These are phyloP conservation scores for Trichosanthes cucumerina DNA, from an alignment of 306 rosid species.

Conservation along the genomic window DNA sequence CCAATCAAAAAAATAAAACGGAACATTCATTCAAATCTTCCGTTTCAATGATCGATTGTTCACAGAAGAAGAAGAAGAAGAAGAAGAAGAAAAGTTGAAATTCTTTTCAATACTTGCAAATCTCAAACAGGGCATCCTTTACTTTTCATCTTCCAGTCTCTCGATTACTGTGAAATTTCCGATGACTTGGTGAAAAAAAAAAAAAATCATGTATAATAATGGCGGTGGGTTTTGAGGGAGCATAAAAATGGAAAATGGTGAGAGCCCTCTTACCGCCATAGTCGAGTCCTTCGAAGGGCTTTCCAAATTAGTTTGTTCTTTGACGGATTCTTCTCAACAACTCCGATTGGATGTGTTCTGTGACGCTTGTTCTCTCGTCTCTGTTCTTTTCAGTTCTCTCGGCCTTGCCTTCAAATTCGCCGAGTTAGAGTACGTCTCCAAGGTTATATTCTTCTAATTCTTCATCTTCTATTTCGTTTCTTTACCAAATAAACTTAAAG, in stretches of 20 bases:
- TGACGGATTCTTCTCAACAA: background rate
- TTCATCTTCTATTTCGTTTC: background rate
- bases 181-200: background rate
- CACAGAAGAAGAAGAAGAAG: too few species aligned
- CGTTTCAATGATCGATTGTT: background rate
- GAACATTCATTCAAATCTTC: background rate
- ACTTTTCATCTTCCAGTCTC: background rate
- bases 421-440: conserved; percentile 75
- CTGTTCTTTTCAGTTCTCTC: conserved; percentile 68
- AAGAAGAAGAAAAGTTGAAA: background rate
- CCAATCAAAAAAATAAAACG: background rate
- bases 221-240: background rate
- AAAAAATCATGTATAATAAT: background rate
- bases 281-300: conserved; percentile 69
- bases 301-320: conserved; percentile 7
- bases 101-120: background rate
- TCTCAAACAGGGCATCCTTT: background rate
- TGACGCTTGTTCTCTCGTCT: conserved; percentile 46
- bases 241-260: background rate
- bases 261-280: conserved; percentile 50
- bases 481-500: background rate
- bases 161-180: background rate
- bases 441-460: conserved; percentile 31
- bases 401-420: conserved; percentile 96
- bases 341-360: conserved; percentile 51